Evolutionary conservation across 208 protist species (phyloP), one percentile per base, ranked within the genome.

Genomic region (Herpetomonas tarakana): DNA sequence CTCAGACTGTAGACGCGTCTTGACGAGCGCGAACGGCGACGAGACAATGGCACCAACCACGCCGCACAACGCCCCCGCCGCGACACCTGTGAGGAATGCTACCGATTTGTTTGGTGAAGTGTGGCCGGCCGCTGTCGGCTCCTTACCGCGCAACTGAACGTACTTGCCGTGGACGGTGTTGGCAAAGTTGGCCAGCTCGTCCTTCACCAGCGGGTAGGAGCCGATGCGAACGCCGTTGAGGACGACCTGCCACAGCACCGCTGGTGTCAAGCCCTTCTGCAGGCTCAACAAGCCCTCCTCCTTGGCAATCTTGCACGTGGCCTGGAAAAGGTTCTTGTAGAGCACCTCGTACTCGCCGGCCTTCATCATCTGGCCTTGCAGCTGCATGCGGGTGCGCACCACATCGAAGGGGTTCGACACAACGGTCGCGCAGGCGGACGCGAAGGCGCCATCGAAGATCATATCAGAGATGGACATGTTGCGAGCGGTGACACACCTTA

Each of bases 361-460:
- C 31, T 55, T 62, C 58, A 52, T 56, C 58, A 86, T 39, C 66
- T 88, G 77, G 18, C 84, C 84, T 39, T 91, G 84, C 24, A 91
- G 64, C 61, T 88, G 81, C 71, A 88, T 71, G 49, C 84, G 76
- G 1, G 79, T 86, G 18, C 76, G 79, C 73, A 91, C 86, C 49
- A 86, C 76, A 46, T 91, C 84, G 29, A 88, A 85, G 3, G 84
- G 84, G 53, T 88, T 91, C 21, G 81, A 86, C 39, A 91, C 49
- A 27, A 88, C 22, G 3, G 69, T 72, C 16, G 84, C 84, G 21
- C 62, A 58, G 31, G 52, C 50, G 14, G 79, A 84, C 6, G 77
- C 77, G 35, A 79, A 53, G 30, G 70, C 76, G 29, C 81, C 81
- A 28, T 86, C 85, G 12, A 78, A 58, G 25, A 75, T 75, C 70